Conservation (phyloP, 768 basidiomycete genomes). For the Suillus spraguei region DNA sequence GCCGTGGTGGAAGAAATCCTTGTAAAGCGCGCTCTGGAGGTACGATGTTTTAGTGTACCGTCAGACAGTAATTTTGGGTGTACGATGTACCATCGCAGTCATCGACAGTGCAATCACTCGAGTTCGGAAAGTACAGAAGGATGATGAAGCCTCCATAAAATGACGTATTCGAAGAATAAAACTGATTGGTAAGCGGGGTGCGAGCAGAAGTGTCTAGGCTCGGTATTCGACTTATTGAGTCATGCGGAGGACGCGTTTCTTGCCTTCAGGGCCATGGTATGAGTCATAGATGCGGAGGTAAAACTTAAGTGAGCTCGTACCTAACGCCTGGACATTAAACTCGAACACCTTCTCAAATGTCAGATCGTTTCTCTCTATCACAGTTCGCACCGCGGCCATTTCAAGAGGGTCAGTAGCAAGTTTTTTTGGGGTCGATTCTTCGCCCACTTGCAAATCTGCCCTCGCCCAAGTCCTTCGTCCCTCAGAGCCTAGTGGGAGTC, state of each 20-base stretch:
- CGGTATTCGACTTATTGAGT: background rate
- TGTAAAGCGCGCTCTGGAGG: background rate
- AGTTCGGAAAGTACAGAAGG: background rate
- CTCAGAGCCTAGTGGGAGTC: too few species aligned
- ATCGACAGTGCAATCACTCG: background rate
- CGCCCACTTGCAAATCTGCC: too few species aligned
- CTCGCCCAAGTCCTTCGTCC: too few species aligned
- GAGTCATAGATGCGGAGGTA: background rate
- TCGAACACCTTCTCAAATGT: too few species aligned
- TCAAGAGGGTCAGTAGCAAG: too few species aligned
- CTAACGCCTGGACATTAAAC: too few species aligned
- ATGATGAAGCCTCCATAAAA: background rate
- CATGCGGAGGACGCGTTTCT: background rate
- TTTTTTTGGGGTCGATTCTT: too few species aligned
- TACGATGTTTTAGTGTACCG: background rate
- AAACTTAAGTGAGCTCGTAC: too few species aligned
- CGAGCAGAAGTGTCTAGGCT: background rate
- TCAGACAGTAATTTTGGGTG: background rate
- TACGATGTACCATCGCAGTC: background rate
- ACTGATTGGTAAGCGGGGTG: background rate
- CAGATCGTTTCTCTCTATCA: too few species aligned
- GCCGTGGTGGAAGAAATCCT: background rate
- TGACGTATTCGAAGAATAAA: background rate
- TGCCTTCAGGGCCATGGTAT: background rate
- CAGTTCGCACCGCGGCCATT: too few species aligned